Conservation (phyloP, 2,329 filamentous ascomycete genomes). For the Verticillium dahliae region DNA sequence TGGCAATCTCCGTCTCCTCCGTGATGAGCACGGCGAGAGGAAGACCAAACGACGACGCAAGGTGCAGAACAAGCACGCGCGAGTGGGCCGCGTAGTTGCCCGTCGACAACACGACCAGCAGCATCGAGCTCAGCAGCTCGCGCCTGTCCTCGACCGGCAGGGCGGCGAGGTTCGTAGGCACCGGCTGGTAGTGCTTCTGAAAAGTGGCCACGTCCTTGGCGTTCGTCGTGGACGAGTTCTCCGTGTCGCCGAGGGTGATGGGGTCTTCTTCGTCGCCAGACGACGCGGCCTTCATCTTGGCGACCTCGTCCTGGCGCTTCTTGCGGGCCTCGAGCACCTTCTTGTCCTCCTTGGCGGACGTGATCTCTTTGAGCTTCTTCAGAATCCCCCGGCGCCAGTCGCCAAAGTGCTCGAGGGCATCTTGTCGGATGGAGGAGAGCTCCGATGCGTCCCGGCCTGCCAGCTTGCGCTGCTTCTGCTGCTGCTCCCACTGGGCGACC, state of each 20-base stretch:
- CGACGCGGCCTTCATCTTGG: slow-evolving; percentile 24
- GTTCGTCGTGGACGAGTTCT: slow-evolving; percentile 14
- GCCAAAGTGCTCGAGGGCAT: slow-evolving; percentile 63
- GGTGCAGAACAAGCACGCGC: slow-evolving; percentile 58
- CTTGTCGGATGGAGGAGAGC: slow-evolving; percentile 28
- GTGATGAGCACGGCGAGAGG: slow-evolving; percentile 54
- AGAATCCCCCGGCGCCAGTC: slow-evolving; percentile 71
- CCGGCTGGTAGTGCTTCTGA: slow-evolving; percentile 45
- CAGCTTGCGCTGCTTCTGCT: not conserved
- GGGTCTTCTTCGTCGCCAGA: slow-evolving; percentile 26
- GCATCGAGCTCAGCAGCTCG: slow-evolving; percentile 61
- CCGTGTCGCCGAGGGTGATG: slow-evolving; percentile 30
- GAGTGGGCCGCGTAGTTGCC: slow-evolving; percentile 73
- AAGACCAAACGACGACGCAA: slow-evolving; percentile 61
- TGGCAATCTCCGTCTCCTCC: slow-evolving; percentile 71
- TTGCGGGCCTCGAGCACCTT: slow-evolving; percentile 40
- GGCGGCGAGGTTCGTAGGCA: slow-evolving; percentile 46
- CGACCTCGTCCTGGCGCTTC: slow-evolving; percentile 35
- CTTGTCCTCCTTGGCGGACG: slow-evolving; percentile 41
- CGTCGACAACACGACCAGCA: slow-evolving; percentile 64
- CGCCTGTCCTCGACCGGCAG: slow-evolving; percentile 52
- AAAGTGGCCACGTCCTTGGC: slow-evolving; percentile 33
- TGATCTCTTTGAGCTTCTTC: slow-evolving; percentile 62
- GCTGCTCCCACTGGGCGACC: slow-evolving; percentile 11
- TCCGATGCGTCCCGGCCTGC: slow-evolving; percentile 1